Conservation (phyloP, 2,329 filamentous ascomycete species). For the Verticillium nubilum region DNA sequence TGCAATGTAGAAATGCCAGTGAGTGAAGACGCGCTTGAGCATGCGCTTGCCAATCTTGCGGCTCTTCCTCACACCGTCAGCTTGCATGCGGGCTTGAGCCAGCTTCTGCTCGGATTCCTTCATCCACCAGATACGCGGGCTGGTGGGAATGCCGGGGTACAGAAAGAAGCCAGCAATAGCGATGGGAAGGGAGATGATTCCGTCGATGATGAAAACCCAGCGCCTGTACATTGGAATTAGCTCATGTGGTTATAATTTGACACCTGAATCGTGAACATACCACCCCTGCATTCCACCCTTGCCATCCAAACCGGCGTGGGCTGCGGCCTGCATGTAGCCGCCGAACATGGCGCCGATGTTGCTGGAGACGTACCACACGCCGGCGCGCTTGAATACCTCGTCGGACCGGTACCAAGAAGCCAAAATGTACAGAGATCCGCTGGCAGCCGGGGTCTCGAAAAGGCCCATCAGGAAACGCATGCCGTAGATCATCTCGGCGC, state of each 20-base stretch:
- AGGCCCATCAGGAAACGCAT: conserved; percentile 19
- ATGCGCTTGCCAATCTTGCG: conserved; percentile 17
- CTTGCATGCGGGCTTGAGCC: conserved; percentile 21
- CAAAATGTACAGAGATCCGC: conserved; percentile 22
- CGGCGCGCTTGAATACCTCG: conserved; percentile 41
- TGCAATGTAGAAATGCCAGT: conserved; percentile 20
- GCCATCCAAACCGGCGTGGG: conserved; percentile 39
- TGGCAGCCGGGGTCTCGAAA: conserved; percentile 10
- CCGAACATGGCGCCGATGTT: conserved; percentile 40
- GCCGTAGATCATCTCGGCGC: conserved; percentile 16
- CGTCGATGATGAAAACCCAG: conserved; percentile 29
- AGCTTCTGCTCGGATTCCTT: conserved; percentile 19
- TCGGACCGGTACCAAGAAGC: conserved; percentile 26
- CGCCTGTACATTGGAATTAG: conserved; percentile 10
- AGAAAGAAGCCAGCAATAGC: conserved; percentile 25
- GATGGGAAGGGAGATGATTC: conserved; percentile 27
- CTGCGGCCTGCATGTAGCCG: conserved; percentile 40
- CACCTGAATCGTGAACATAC: conserved; percentile 8
- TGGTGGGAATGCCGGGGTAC: conserved; percentile 23
- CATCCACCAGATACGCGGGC: conserved; percentile 20
- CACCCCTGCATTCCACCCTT: conserved; percentile 36
- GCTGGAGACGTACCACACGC: conserved; percentile 42
- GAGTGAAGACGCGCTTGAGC: conserved; percentile 18
- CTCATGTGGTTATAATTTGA: not conserved
- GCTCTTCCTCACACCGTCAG: conserved; percentile 17